phyloP scores from a whole-genome alignment of 2,329 filamentous ascomycete species.

The Hypoxylon sp. region DNA sequence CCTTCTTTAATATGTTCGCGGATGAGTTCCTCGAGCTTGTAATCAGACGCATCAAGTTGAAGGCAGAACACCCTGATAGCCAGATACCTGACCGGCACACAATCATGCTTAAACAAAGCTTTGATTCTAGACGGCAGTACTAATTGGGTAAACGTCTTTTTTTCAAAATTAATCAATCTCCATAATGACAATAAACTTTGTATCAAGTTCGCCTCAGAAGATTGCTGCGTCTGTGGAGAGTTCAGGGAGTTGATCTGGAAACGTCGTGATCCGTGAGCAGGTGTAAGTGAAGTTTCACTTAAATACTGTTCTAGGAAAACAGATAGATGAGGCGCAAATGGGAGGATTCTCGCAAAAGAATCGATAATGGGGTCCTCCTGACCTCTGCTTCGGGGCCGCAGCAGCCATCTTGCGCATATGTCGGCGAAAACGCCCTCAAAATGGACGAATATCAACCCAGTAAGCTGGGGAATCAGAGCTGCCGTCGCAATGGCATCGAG shows the following conservation, averaged over 20 bases:
- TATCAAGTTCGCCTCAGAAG: constrained; percentile 48
- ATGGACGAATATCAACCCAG: constrained; percentile 79
- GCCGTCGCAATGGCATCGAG: constrained; percentile 79
- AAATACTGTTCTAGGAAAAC: constrained; percentile 74
- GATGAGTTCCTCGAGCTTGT: constrained; percentile 80
- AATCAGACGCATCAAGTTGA: constrained; percentile 84
- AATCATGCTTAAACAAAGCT: constrained; percentile 73
- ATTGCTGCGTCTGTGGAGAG: constrained; percentile 30
- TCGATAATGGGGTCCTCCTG: constrained; percentile 69
- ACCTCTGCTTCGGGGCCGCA: constrained; percentile 59
- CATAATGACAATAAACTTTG: constrained; percentile 77
- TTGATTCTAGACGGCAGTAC: constrained; percentile 79
- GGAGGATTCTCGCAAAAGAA: constrained; percentile 84
- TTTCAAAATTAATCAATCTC: constrained; percentile 84
- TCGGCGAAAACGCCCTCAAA: constrained; percentile 85
- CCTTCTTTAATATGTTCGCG: constrained; percentile 73
- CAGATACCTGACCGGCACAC: constrained; percentile 79
- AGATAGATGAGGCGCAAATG: constrained; percentile 84
- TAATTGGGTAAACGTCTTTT: constrained; percentile 74
- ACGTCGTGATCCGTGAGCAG: constrained; percentile 36
- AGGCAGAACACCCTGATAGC: constrained; percentile 86
- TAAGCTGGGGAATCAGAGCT: constrained; percentile 78
- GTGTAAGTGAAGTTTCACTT: constrained; percentile 51
- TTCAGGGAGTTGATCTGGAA: constrained; percentile 53
- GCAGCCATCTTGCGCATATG: constrained; percentile 84